Percentiles rank a stretch among this genome's conserved stretches.
These are phyloP conservation scores for Fusarium coicis DNA, from an alignment of 2,329 filamentous ascomycete genomes.

Conservation along the genomic window DNA sequence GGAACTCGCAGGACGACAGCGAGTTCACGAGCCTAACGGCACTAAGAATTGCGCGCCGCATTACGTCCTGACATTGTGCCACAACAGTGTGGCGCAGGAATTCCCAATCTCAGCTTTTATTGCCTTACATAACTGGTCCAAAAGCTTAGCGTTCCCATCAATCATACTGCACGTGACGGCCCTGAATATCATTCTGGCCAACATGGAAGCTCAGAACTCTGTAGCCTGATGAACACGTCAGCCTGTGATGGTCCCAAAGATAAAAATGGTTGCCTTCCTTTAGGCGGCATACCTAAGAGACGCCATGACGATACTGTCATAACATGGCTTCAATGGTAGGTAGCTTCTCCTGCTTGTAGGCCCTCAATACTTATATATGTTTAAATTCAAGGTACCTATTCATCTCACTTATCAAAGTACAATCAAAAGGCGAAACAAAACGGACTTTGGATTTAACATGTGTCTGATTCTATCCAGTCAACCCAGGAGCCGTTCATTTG, in stretches of 20 bases:
- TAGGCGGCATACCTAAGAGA: not conserved
- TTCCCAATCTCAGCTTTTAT: not conserved
- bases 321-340: slow-evolving; percentile 3
- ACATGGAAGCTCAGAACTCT: slow-evolving; percentile 23
- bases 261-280: slow-evolving; percentile 27
- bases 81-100: slow-evolving; percentile 44
- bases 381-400: not conserved
- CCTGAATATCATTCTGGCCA: slow-evolving; percentile 27
- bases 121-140: slow-evolving; percentile 7
- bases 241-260: slow-evolving; percentile 29
- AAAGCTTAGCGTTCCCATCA: not conserved
- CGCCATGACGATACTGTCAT: not conserved
- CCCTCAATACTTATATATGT: slow-evolving; percentile 1
- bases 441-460: too few relatives aligned
- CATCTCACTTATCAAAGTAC: not conserved
- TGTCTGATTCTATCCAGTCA: not conserved
- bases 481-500: not conserved
- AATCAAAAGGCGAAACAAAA: not conserved
- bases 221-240: slow-evolving; percentile 42
- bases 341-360: not conserved
- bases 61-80: slow-evolving; percentile 36
- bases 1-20: slow-evolving; percentile 47
- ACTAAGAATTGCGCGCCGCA: slow-evolving; percentile 43
- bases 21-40: slow-evolving; percentile 48
- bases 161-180: slow-evolving; percentile 28